Conservation (phyloP, 495 filamentous ascomycete genomes). For the Aspergillus biplanus region DNA sequence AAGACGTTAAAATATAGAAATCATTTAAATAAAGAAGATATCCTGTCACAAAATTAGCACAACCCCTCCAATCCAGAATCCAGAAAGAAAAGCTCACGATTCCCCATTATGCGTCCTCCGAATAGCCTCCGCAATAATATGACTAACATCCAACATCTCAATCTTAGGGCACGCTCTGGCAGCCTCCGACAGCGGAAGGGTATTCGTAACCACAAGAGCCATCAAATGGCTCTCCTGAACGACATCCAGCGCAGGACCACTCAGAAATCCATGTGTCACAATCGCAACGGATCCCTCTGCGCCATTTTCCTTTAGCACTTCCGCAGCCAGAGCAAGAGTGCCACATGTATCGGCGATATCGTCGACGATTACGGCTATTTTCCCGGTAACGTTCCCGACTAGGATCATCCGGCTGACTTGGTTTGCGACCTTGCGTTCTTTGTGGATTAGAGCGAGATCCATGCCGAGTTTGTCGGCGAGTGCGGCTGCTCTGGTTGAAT, state of each 20-base stretch:
- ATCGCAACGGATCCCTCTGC: constrained; percentile 77
- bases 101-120: constrained; percentile 22
- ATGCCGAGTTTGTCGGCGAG: constrained; percentile 81
- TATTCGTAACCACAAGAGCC: constrained; percentile 19
- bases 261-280: constrained; percentile 81
- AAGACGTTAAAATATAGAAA: too few species aligned
- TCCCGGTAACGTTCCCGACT: constrained; percentile 72
- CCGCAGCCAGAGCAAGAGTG: constrained; percentile 86
- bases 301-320: constrained; percentile 79
- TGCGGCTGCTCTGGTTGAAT: constrained; percentile 58
- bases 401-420: constrained; percentile 92
- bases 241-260: constrained; percentile 46
- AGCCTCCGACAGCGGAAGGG: constrained; percentile 3
- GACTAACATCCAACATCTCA: constrained; percentile 16
- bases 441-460: constrained; percentile 87
- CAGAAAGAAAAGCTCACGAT: constrained; percentile 11
- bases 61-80: not conserved
- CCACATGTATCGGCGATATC: constrained; percentile 85
- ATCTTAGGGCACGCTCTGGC: constrained; percentile 16
- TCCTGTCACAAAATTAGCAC: not conserved
- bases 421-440: constrained; percentile 73
- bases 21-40: constrained; percentile 9
- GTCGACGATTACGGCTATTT: constrained; percentile 78
- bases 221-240: constrained; percentile 16
- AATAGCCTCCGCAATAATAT: constrained; percentile 20